Evolutionary conservation across 164 flowering plant genomes (phyloP).

Genomic region (Aristolochia contorta): DNA sequence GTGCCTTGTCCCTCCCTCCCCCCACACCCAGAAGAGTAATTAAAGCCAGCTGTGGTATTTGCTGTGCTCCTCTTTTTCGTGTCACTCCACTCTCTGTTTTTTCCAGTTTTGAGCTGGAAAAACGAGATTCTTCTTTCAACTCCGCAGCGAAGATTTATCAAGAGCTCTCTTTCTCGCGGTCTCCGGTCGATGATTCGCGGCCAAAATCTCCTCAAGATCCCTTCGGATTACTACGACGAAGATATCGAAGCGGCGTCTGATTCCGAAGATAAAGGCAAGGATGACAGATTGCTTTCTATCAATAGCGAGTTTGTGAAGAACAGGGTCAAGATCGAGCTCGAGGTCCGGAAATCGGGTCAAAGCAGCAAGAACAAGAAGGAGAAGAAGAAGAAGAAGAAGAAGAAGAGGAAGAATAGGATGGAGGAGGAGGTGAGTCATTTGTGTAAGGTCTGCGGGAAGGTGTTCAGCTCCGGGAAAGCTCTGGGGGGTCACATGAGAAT

Average conservation of each 20-base stretch:
- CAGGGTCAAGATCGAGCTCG: neutral
- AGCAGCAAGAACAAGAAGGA: no score
- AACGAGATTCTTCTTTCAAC: no score
- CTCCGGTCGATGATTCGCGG: no score
- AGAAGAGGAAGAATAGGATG: neutral
- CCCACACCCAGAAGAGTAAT: no score
- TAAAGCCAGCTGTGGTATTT: no score
- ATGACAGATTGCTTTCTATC: neutral
- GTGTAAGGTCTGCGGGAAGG: constrained; percentile 5
- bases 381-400: no score
- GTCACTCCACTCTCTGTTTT: no score
- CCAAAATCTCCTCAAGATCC: neutral
- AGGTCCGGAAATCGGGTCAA: neutral
- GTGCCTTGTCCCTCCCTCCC: no score
- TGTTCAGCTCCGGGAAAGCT: constrained; percentile 40
- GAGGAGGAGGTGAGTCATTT: neutral
- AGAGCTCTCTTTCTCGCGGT: no score
- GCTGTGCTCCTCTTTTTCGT: no score
- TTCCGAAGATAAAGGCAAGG: neutral
- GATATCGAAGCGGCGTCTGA: neutral
- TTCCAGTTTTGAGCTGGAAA: no score
- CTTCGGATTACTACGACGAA: neutral
- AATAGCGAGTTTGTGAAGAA: neutral
- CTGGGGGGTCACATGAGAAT: constrained; percentile 54
- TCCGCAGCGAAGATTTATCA: no score